Percentiles rank a stretch among this genome's conserved stretches.
phyloP scores from a whole-genome alignment of 345 rosid species.

The Psidium friedrichsthalianum region DNA sequence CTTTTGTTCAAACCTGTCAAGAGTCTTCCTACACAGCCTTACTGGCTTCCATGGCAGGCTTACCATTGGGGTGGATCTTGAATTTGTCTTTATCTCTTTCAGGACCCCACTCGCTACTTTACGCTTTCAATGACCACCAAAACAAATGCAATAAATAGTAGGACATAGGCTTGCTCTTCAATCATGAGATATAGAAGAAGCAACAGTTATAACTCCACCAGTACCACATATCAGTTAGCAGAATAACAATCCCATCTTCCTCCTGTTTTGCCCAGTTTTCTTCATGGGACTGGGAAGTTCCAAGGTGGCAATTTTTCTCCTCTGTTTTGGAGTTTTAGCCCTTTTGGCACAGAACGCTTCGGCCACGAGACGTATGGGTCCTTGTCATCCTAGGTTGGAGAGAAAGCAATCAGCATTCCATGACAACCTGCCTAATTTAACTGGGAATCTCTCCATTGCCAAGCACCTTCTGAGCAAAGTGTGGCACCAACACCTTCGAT shows the following conservation, averaged over 20 bases:
- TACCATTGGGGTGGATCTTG: neutral
- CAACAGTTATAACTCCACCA: neutral
- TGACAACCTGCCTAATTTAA: neutral
- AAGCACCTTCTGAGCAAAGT: constrained; percentile 11
- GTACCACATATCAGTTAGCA: neutral
- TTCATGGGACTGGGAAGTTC: neutral
- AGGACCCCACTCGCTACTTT: neutral
- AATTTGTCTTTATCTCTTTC: neutral
- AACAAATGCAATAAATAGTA: neutral
- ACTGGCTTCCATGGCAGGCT: constrained; percentile 35
- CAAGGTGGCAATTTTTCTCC: constrained; percentile 25
- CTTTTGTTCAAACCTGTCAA: constrained; percentile 78
- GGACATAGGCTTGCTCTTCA: neutral
- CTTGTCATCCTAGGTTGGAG: constrained; percentile 33
- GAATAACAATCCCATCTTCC: neutral
- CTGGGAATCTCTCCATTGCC: neutral
- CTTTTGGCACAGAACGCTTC: constrained; percentile 27
- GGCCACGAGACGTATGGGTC: constrained; percentile 22
- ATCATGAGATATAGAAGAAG: neutral
- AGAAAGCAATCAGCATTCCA: neutral
- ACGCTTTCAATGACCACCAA: neutral
- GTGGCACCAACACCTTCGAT: constrained; percentile 45
- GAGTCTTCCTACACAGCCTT: constrained; percentile 51
- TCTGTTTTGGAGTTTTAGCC: constrained; percentile 18
- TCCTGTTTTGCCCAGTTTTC: neutral